Evolutionary conservation across 2,329 filamentous ascomycete species (phyloP).

Genomic region (Aspergillus brunneoviolaceus): DNA sequence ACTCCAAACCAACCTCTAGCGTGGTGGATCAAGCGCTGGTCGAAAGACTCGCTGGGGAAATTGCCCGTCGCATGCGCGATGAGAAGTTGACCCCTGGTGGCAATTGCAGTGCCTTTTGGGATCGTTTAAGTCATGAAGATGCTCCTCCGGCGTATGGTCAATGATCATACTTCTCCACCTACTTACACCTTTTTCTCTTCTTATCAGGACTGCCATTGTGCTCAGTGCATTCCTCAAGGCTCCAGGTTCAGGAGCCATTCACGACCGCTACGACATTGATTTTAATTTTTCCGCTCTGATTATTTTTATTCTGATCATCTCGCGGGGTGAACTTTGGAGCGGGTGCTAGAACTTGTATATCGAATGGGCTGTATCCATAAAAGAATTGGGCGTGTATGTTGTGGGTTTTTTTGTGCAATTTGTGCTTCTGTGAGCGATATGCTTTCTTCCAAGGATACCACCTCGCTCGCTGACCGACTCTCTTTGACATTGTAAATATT

Average conservation of each 20-base stretch:
- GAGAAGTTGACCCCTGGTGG: conserved; percentile 60
- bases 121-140: conserved; percentile 35
- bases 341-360: conserved; percentile 26
- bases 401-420: not conserved
- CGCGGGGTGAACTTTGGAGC: conserved; percentile 21
- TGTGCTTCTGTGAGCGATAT: conserved; percentile 11
- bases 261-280: conserved; percentile 24
- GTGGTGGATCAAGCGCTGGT: conserved; percentile 50
- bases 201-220: not conserved
- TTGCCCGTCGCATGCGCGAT: conserved; percentile 79
- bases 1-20: conserved; percentile 30
- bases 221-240: not conserved
- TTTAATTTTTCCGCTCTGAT: conserved; percentile 17
- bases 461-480: conserved; percentile 23
- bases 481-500: conserved; percentile 17
- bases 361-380: conserved; percentile 24
- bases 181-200: conserved; percentile 15
- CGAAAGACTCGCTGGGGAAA: conserved; percentile 81
- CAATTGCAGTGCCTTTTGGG: conserved; percentile 39
- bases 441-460: conserved; percentile 32
- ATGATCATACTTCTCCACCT: conserved; percentile 24
- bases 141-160: conserved; percentile 47
- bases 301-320: conserved; percentile 10
- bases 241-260: conserved; percentile 20
- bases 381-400: conserved; percentile 26